These are phyloP conservation scores for Phytophthora ramorum DNA, from an alignment of 352 stramenopile genomes.

Conservation along the genomic window DNA sequence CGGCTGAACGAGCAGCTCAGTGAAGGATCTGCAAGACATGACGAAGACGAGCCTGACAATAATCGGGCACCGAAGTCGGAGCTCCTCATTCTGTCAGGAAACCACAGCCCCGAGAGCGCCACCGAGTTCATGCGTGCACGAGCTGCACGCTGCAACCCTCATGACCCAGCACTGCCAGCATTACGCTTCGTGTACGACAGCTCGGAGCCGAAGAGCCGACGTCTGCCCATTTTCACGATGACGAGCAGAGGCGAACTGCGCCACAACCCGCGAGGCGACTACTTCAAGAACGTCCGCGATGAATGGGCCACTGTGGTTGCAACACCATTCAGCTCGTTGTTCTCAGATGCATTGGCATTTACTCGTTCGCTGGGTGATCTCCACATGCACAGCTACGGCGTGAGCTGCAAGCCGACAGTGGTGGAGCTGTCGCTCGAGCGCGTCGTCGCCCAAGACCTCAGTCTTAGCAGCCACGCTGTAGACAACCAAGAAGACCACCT, in stretches of 20 bases:
- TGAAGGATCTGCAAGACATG: conserved; percentile 12
- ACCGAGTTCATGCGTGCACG: conserved; percentile 78
- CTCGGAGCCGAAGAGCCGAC: conserved; percentile 38
- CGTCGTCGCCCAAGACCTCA: conserved; percentile 32
- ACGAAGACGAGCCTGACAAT: conserved; percentile 28
- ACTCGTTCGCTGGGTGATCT: conserved; percentile 90
- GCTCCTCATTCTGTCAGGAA: conserved; percentile 74
- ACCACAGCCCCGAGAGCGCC: conserved; percentile 83
- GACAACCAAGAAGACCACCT: conserved; percentile 33
- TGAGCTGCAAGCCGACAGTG: conserved; percentile 70
- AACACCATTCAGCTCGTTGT: conserved; percentile 67
- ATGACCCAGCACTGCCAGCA: conserved; percentile 47
- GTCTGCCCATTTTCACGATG: conserved; percentile 50
- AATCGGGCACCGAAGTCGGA: conserved; percentile 20
- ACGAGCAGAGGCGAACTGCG: conserved; percentile 41
- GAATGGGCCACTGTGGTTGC: conserved; percentile 90
- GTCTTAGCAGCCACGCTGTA: neutral
- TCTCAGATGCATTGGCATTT: conserved; percentile 87
- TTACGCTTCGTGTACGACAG: conserved; percentile 90
- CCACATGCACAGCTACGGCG: conserved; percentile 89
- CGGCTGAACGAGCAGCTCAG: conserved; percentile 21
- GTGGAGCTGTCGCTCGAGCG: conserved; percentile 55
- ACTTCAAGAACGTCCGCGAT: conserved; percentile 93
- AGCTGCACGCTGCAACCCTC: conserved; percentile 35
- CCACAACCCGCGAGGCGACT: conserved; percentile 58